phyloP scores from a whole-genome alignment of 345 rosid species.

The Gynandropsis gynandra region DNA sequence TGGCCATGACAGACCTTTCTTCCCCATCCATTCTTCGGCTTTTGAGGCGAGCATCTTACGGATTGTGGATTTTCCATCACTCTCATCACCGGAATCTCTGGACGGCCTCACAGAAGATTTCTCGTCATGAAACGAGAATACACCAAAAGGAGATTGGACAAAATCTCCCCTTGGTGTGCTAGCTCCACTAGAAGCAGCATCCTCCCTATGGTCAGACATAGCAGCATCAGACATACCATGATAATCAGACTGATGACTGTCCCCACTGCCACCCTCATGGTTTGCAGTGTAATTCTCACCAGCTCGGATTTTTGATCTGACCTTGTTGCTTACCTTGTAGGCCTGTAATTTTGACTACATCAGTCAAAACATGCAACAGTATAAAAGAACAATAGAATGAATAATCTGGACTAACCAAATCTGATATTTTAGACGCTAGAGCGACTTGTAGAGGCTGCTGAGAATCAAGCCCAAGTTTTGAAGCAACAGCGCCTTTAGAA shows the following conservation, averaged over 20 bases:
- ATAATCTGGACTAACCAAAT: conserved; percentile 53
- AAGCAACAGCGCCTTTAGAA: conserved; percentile 32
- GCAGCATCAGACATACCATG: conserved; percentile 56
- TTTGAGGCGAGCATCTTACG: conserved; percentile 65
- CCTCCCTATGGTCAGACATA: conserved; percentile 59
- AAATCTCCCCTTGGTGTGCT: no score
- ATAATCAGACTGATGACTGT: conserved; percentile 64
- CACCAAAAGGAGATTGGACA: no score
- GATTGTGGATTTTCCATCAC: conserved; percentile 54
- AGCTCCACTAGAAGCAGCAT: conserved; percentile 63
- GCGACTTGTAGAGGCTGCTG: conserved; percentile 88
- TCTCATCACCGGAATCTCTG: no score
- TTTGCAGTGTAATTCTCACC: conserved; percentile 46
- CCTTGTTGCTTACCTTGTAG: conserved; percentile 70
- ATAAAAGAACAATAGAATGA: conserved; percentile 3
- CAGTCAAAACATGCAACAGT: conserved; percentile 27
- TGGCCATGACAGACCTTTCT: no score
- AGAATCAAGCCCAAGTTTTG: conserved; percentile 74
- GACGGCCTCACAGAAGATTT: no score
- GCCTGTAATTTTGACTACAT: no score
- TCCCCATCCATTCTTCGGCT: conserved; percentile 80
- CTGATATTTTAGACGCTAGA: conserved; percentile 74
- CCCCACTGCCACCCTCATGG: conserved; percentile 70
- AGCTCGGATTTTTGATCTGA: conserved; percentile 60
- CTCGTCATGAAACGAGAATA: no score